These are phyloP conservation scores for Ambrosiella cleistominuta DNA, from an alignment of 2,329 filamentous ascomycete genomes.

Conservation along the genomic window DNA sequence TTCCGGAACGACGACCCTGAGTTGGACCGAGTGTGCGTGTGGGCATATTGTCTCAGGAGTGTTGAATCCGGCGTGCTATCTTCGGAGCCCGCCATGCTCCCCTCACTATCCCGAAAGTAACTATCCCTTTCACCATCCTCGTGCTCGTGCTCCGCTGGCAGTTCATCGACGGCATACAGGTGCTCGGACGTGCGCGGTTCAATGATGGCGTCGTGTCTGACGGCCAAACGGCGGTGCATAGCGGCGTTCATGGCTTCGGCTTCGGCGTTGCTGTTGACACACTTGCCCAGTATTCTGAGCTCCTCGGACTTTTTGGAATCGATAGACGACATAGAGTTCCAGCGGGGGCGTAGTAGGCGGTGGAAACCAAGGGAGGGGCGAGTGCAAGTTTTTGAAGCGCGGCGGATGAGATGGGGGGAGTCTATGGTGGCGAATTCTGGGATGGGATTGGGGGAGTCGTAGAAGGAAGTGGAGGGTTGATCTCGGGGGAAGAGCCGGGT, in stretches of 20 bases:
- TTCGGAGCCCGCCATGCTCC: not conserved
- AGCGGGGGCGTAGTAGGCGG: slow-evolving; percentile 4
- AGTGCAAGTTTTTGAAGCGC: not conserved
- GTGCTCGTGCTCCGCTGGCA: not conserved
- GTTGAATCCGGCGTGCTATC: slow-evolving; percentile 2
- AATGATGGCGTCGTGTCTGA: not conserved
- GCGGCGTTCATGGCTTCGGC: slow-evolving; percentile 3
- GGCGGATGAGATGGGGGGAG: slow-evolving; percentile 7
- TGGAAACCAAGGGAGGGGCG: slow-evolving; percentile 1
- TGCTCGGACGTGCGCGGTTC: slow-evolving; percentile 6
- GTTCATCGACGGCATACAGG: slow-evolving; percentile 9
- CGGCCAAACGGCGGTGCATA: not conserved
- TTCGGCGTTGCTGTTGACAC: slow-evolving; percentile 9
- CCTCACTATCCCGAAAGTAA: not conserved
- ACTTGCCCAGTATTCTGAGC: slow-evolving; percentile 7
- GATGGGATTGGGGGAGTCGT: not conserved
- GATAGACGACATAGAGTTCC: slow-evolving; percentile 7
- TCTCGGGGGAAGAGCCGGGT: not conserved
- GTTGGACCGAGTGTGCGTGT: not conserved
- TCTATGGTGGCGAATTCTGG: not conserved
- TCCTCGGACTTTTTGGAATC: slow-evolving; percentile 6
- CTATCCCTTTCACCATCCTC: not conserved
- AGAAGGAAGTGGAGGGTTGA: not conserved
- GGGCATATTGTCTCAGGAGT: not conserved
- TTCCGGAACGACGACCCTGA: slow-evolving; percentile 4